phyloP scores from a whole-genome alignment of 2,329 filamentous ascomycete genomes.

The Aspergillus sp. region DNA sequence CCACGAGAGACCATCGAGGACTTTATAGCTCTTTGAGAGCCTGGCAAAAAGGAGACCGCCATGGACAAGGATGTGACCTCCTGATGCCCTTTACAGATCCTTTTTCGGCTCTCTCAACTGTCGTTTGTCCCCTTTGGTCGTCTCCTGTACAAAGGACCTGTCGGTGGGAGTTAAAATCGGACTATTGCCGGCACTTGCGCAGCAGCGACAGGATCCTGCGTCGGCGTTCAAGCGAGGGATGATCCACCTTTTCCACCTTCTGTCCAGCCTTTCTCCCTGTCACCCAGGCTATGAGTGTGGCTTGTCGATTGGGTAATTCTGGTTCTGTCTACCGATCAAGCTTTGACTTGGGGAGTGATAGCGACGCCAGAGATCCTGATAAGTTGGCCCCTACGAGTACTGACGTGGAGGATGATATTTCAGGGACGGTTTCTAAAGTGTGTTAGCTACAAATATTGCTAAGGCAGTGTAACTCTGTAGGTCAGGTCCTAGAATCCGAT shows the following conservation, averaged over 20 bases:
- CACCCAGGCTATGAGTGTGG: background rate
- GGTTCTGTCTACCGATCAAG: too few relatives aligned
- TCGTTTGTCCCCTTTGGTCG: slow-evolving; percentile 1
- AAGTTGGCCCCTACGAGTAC: too few relatives aligned
- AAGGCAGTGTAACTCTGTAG: too few relatives aligned
- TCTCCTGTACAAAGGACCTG: slow-evolving; percentile 5
- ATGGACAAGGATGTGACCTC: background rate
- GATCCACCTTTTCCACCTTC: slow-evolving; percentile 13
- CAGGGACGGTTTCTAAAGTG: too few relatives aligned
- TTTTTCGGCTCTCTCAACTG: slow-evolving; percentile 4
- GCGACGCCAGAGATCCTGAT: too few relatives aligned
- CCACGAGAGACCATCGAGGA: background rate
- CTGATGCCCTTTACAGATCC: slow-evolving; percentile 1
- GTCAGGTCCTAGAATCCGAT: too few relatives aligned
- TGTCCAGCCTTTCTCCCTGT: background rate
- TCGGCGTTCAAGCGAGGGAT: slow-evolving; percentile 13
- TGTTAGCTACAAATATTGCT: too few relatives aligned
- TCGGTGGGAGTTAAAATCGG: slow-evolving; percentile 1
- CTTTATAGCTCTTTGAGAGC: slow-evolving; percentile 8
- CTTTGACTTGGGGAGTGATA: too few relatives aligned
- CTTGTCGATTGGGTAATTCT: background rate
- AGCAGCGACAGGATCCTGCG: slow-evolving; percentile 3
- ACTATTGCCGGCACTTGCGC: slow-evolving; percentile 7
- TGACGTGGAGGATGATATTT: too few relatives aligned
- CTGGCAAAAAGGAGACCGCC: slow-evolving; percentile 3